Conservation (phyloP, 345 rosid genomes). For the Brassica cretica region DNA sequence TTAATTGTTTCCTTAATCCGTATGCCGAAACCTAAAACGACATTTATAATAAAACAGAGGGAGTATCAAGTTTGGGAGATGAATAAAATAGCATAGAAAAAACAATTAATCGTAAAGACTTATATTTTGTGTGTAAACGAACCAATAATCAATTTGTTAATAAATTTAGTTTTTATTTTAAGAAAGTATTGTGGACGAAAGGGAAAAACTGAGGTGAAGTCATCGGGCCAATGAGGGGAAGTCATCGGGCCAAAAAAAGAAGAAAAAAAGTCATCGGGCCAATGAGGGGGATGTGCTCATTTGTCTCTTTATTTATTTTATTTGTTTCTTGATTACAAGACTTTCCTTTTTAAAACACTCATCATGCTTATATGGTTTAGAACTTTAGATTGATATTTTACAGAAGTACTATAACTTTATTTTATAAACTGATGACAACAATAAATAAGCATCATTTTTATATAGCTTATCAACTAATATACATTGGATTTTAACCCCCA, state of each 20-base stretch:
- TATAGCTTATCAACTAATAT: neutral
- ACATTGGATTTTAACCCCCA: neutral
- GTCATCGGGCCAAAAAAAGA: neutral
- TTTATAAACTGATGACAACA: neutral
- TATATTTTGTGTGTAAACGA: neutral
- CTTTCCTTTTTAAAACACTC: neutral
- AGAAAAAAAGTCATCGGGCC: slow-evolving; percentile 12
- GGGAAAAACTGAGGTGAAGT: neutral
- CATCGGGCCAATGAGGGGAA: slow-evolving; percentile 15
- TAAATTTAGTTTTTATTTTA: neutral
- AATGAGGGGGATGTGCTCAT: slow-evolving; percentile 4
- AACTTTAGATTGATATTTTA: neutral
- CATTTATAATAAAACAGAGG: too few species aligned
- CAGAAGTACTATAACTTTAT: neutral
- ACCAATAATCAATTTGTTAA: neutral
- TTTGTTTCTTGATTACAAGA: neutral
- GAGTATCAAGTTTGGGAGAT: neutral
- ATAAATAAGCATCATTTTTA: neutral
- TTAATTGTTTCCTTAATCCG: too few species aligned
- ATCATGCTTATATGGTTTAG: neutral
- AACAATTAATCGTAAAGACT: neutral
- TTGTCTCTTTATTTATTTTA: neutral
- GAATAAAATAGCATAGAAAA: neutral
- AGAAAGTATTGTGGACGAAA: neutral
- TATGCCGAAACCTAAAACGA: too few species aligned